Base-by-base conservation (phyloP, 306 rosid species). In the Ammopiptanthus mongolicus region DNA sequence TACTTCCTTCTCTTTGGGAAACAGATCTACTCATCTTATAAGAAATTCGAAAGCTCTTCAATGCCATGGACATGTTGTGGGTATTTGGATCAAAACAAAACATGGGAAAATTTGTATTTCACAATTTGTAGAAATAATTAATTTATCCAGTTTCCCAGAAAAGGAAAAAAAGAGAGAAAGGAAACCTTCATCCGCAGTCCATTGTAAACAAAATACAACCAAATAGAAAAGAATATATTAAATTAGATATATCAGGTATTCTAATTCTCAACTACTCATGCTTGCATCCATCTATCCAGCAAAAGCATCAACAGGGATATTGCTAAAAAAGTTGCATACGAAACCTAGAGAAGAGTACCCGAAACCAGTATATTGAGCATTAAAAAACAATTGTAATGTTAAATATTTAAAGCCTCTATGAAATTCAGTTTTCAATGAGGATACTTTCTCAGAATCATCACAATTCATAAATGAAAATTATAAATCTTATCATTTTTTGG, bases 1-100 rank as follows among this genome's bases (percentile, higher is more conserved):
- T 61, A 19, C 66, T 76, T 71, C 52, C 57, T 48, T 73, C 74
- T 33, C 76, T 66, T 19, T 15, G 62, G 51, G 47, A 67, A 66
- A 50, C 48, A 31, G 36, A 53, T 21, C 48, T 34, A 39, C 9
- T 33, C 29, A 51, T 73, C 72, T 59, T 56, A 64, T 50, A 48
- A 60, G 22, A 65, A 17, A 69, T 56, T 37, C 33, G 52, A 62
- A 29, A 69, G 19, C 62, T 65, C 33, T 59, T 64, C 65, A 76
- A 76, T 33, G 25, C 47, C 65, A 67, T 53, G 41, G 60, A 67
- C 42, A 25, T 59, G 71, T 25, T 15, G 42, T 13, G 19, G 79
- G 56, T 29, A 57, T 75, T 48, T 59, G 47, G 31, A 79, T 71
- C 22, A 59, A 77, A 68, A 47, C 66, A 22, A 23, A 62, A 67